Percentiles rank a stretch among this genome's conserved stretches.
Evolutionary conservation across 2,329 filamentous ascomycete genomes (phyloP).

Genomic region (Exophiala xenobiotica): DNA sequence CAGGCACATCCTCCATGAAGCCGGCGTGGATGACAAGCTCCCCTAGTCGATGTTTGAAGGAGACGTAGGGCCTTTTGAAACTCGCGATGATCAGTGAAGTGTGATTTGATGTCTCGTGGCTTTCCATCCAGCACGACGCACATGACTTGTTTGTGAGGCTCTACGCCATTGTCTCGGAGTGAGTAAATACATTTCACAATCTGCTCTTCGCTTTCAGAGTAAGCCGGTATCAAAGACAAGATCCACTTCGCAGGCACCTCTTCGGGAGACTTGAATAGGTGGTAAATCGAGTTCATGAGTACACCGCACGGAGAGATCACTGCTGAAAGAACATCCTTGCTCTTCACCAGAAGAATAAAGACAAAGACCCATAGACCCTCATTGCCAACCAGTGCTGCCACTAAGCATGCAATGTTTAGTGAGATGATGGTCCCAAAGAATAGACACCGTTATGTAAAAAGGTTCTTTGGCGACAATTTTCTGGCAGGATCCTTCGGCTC

Average conservation of each 20-base stretch:
- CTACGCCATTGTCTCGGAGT: conserved; percentile 4
- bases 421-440: not conserved
- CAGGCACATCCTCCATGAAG: conserved; percentile 9
- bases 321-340: conserved; percentile 17
- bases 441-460: not conserved
- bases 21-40: conserved; percentile 11
- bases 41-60: conserved; percentile 9
- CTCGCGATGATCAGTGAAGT: conserved; percentile 7
- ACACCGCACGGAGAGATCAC: conserved; percentile 2
- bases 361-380: conserved; percentile 6
- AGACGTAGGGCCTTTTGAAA: conserved; percentile 10
- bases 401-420: conserved; percentile 2
- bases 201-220: conserved; percentile 18
- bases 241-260: conserved; percentile 10
- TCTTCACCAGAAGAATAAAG: conserved; percentile 16
- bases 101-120: conserved; percentile 7
- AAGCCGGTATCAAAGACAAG: conserved; percentile 13
- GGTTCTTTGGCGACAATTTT: conserved; percentile 3
- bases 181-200: conserved; percentile 14
- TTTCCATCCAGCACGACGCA: conserved; percentile 20
- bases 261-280: conserved; percentile 6
- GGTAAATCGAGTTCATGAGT: not conserved
- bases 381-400: conserved; percentile 3
- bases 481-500: conserved; percentile 5
- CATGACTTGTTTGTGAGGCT: conserved; percentile 16